Evolutionary conservation across 176 grass and related monocot genomes (phyloP).

Genomic region (Olyra latifolia): DNA sequence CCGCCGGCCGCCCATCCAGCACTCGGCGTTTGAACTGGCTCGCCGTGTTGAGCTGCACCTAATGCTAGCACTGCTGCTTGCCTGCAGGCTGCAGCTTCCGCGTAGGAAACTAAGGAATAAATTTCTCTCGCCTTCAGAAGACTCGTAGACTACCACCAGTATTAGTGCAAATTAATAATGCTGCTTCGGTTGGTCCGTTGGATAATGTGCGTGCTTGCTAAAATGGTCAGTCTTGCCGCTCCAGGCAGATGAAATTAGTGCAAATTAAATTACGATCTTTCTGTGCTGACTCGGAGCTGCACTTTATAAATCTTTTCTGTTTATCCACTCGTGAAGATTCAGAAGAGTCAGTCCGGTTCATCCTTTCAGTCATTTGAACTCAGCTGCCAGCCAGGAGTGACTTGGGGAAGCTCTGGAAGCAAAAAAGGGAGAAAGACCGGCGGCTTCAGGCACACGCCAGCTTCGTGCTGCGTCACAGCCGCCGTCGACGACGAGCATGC

Average conservation of each 20-base stretch:
- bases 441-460: not conserved
- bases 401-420: conserved; percentile 23
- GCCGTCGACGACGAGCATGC: conserved; percentile 8
- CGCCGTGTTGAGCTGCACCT: not conserved
- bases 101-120: not conserved
- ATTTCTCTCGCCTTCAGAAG: not conserved
- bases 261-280: not conserved
- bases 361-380: not conserved
- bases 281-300: not conserved
- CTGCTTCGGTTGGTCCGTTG: no score
- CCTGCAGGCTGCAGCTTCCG: not conserved
- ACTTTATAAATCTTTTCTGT: not conserved
- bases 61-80: not conserved
- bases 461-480: conserved; percentile 15
- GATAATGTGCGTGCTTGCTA: no score
- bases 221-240: no score
- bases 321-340: not conserved
- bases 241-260: not conserved
- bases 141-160: conserved; percentile 3
- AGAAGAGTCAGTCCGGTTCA: not conserved
- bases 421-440: not conserved
- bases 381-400: conserved; percentile 9
- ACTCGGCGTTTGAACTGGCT: not conserved
- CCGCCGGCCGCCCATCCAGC: not conserved
- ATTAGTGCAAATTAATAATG: no score